These are phyloP conservation scores for Phytopythium montanum DNA, from an alignment of 352 stramenopile species.

Conservation along the genomic window DNA sequence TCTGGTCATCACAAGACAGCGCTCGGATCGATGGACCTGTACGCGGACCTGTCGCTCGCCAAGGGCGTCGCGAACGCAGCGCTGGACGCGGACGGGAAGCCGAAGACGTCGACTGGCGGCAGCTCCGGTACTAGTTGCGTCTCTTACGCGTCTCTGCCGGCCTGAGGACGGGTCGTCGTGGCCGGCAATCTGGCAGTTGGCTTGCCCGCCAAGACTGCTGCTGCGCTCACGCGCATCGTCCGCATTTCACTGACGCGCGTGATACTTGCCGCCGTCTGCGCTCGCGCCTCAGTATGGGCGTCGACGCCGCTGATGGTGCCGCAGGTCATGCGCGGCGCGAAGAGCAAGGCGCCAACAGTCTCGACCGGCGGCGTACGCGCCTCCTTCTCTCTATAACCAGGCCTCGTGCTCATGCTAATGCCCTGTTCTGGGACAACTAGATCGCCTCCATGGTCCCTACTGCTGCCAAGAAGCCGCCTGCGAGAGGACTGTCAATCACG, in stretches of 20 bases:
- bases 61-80: slow-evolving; percentile 51
- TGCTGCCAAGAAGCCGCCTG: slow-evolving; percentile 28
- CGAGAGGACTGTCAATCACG: slow-evolving; percentile 34
- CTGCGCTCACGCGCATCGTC: background rate
- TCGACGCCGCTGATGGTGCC: slow-evolving; percentile 44
- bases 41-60: slow-evolving; percentile 67
- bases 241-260: background rate
- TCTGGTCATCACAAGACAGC: too few species aligned
- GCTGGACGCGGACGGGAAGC: slow-evolving; percentile 46
- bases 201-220: background rate
- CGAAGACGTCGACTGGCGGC: slow-evolving; percentile 25
- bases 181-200: background rate
- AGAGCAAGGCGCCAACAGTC: slow-evolving; percentile 18
- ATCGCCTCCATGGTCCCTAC: slow-evolving; percentile 45
- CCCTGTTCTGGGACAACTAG: slow-evolving; percentile 10
- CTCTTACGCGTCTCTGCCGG: background rate
- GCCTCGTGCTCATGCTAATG: background rate
- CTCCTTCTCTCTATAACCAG: background rate
- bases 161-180: too few species aligned
- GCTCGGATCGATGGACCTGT: slow-evolving; percentile 60
- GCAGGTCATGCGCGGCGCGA: slow-evolving; percentile 27
- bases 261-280: background rate
- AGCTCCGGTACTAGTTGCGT: slow-evolving; percentile 21
- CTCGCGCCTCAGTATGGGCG: slow-evolving; percentile 42
- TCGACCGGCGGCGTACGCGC: slow-evolving; percentile 24